Evolutionary conservation across 225 moss, liverwort and hornwort species (phyloP).

Genomic region (Climacium dendroides): DNA sequence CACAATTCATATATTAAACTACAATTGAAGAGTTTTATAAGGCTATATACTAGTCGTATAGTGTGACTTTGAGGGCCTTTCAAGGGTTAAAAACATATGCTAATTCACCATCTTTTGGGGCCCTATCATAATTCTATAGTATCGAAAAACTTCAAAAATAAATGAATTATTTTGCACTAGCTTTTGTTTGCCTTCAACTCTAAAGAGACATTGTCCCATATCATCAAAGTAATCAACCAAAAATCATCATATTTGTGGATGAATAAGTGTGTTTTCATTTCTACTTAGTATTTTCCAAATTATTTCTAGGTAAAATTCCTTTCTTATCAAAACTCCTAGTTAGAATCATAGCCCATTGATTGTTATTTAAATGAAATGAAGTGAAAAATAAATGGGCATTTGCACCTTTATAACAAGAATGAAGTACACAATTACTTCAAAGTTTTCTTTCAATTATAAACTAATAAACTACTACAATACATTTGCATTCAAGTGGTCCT

Average conservation of each 20-base stretch:
- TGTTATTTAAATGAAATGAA: not conserved
- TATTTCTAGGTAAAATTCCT: too few relatives aligned
- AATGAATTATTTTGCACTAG: not conserved
- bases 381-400: fast-evolving
- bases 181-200: fast-evolving
- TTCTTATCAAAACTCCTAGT: not conserved
- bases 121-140: not conserved
- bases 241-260: not conserved
- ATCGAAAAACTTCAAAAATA: not conserved
- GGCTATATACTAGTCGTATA: too few relatives aligned
- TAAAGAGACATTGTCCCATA: not conserved
- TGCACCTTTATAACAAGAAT: not conserved
- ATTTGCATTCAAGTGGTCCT: not conserved
- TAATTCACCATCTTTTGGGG: not conserved
- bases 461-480: not conserved
- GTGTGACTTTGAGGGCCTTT: too few relatives aligned
- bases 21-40: too few relatives aligned
- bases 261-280: not conserved
- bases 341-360: not conserved
- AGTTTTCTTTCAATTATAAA: not conserved
- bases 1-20: too few relatives aligned
- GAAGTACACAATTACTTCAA: not conserved
- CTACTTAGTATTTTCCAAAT: fast-evolving
- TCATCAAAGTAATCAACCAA: not conserved
- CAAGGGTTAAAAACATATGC: too few relatives aligned